These are phyloP conservation scores for Lepidium sativum DNA, from an alignment of 345 rosid genomes.

Conservation along the genomic window DNA sequence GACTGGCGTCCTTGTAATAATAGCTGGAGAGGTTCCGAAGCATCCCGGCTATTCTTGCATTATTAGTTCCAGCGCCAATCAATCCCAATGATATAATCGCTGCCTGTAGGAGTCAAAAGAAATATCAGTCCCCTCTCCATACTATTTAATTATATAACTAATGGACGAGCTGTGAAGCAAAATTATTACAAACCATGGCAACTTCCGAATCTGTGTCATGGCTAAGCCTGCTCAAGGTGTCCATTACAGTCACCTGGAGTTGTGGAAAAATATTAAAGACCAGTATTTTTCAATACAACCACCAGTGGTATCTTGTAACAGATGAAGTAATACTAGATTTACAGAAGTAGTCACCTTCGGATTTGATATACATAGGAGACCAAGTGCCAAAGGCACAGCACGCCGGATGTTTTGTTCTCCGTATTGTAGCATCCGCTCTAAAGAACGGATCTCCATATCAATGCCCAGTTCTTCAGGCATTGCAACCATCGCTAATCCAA, in stretches of 20 bases:
- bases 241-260: conserved; percentile 86
- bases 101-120: conserved; percentile 45
- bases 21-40: conserved; percentile 94
- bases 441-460: conserved; percentile 92
- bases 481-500: conserved; percentile 97
- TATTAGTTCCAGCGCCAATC: conserved; percentile 96
- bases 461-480: conserved; percentile 98
- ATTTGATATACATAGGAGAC: conserved; percentile 93
- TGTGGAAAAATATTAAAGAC: neutral
- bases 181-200: conserved; percentile 60
- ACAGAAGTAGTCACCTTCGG: conserved; percentile 55
- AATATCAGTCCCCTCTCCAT: neutral
- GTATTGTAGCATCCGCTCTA: conserved; percentile 90
- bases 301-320: too few species aligned
- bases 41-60: conserved; percentile 95
- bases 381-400: conserved; percentile 95
- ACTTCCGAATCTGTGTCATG: conserved; percentile 97
- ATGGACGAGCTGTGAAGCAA: neutral
- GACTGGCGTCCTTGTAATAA: conserved; percentile 85
- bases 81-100: conserved; percentile 85
- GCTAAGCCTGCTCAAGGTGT: conserved; percentile 92
- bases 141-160: neutral
- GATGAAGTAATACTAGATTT: neutral
- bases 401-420: conserved; percentile 86
- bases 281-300: neutral